Base-by-base conservation (phyloP, 768 basidiomycete species). In the Phlebiopsis flavidoalba region DNA sequence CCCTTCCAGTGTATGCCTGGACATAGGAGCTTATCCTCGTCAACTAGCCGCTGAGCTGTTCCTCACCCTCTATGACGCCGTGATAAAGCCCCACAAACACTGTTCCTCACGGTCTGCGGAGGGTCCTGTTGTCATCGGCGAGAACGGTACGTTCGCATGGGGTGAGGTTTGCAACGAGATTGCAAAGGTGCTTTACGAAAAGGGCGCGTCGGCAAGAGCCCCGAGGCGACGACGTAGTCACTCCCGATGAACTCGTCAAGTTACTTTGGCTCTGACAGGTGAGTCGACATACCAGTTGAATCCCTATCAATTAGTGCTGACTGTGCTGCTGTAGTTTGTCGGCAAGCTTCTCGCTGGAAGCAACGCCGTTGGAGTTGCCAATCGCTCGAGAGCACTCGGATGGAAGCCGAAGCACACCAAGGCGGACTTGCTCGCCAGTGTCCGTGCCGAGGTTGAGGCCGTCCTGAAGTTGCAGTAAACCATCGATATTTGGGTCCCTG, bases 391-490 rank as follows among this genome's bases (percentile, higher is more conserved):
- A 17, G 54, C 74, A 8, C 67, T 82, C 60, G 80, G 81, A 2
- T 81, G 81, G 80, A 75, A 74, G 53, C 80, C 80, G 1, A 71
- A 65, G 14, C 73, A 77, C 59, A 75, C 73, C 0, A 79, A 68
- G 8, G 57, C 53, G 15, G 79, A 81, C 59, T 65, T 84, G 68
- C 60, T 80, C 51, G 75, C 70, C 14, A 78, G 76, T 63, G 72
- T 83, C 59, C 67, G 67, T 47, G 66, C 71, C 1, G 79, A 83
- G 62, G 72, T 79, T 26, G 70, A 75, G 31, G 69, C 67, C 14
- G 36, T 70, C 15, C 51, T 69, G 26, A 54, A 63, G 59, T 31
- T 6, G 26, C 50, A 54, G 17, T 31, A 31, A 31, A 31, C 26
- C 26, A 31, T 31, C 6, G 33, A 49, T 15, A 49, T 50, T 50